Evolutionary conservation across 805 yeast species (phyloP), one percentile per base, ranked within the genome.

Genomic region (Saccharomycopsis vini): DNA sequence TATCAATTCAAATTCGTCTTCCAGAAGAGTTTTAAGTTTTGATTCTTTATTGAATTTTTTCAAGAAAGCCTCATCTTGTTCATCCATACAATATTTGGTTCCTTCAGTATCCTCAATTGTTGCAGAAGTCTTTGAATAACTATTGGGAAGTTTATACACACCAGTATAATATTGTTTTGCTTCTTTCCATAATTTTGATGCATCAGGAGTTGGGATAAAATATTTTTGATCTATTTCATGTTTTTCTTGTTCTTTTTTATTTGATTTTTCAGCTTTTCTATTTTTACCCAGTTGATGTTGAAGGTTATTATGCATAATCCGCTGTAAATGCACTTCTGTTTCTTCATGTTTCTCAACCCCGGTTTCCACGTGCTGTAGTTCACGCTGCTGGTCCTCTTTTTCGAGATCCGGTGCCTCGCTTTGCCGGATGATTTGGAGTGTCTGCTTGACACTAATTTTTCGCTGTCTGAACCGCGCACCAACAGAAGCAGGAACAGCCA

Each of bases 301-400:
- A 18, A 19, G 20, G 9, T 3, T 15, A n/a, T 9, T 19, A 15
- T 16, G 40, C 62, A 92, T 81, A 40, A 89, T 96, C 50, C 82
- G 86, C 60, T 90, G 95, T 50, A 92, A 70, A 73, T 92, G 98
- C 34, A 85, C 92, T 62, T 92, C 98, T 54, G 87, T 95, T 62
- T 92, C 98, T 62, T 92, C 98, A 53, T 84, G 87, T 60, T 92
- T 92, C 57, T 92, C 98, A 34, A 92, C 98, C 63, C 98, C 98
- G 5, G 97, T 90, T 56, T 92, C 98, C 36, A 92, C 75, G 49
- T 87, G 86, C 55, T 86, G 87, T 24, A 85, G 64, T 51, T 90
- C 96, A 35, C 97, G 76, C 60, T 83, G 95, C 54, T 79, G 46
- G 46, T 77, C 83, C 44, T 77, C 84, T 21, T 79, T 74, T 50